A percentile compares a stretch with the other conserved stretches of the same genome.
These are phyloP conservation scores for Isoetes engelmannii DNA, from an alignment of 83 land plant genomes.

Conservation along the genomic window DNA sequence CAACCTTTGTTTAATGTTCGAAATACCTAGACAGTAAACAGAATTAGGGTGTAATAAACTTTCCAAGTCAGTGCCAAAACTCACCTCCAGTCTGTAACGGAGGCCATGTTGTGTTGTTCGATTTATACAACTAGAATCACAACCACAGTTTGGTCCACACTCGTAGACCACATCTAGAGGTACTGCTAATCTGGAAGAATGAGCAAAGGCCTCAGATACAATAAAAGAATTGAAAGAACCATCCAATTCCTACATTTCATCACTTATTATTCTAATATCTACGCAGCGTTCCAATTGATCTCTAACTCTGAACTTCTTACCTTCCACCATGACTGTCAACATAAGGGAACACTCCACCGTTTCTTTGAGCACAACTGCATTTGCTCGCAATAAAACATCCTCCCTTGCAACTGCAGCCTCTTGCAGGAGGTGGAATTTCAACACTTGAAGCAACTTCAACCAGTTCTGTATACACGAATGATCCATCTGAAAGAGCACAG, in stretches of 20 bases:
- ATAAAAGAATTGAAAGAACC: too few species aligned
- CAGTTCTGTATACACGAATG: slow-evolving; percentile 40
- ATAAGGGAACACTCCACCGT: slow-evolving; percentile 61
- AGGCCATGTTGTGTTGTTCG: slow-evolving; percentile 74
- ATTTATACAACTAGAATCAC: slow-evolving; percentile 69
- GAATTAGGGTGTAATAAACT: too few species aligned
- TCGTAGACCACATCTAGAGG: slow-evolving; percentile 83
- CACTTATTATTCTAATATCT: too few species aligned
- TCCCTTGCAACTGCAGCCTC: slow-evolving; percentile 69
- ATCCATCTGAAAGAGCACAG: slow-evolving; percentile 25
- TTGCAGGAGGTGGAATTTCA: slow-evolving; percentile 36
- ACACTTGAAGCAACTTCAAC: slow-evolving; percentile 34
- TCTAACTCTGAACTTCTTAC: too few species aligned
- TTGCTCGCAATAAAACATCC: slow-evolving; percentile 41
- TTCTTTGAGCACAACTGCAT: slow-evolving; percentile 65
- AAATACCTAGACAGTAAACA: slow-evolving; percentile 70
- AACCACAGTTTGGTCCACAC: slow-evolving; percentile 83
- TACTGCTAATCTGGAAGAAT: slow-evolving; percentile 50
- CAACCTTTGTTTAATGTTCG: slow-evolving; percentile 79
- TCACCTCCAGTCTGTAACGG: slow-evolving; percentile 79
- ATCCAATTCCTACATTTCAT: too few species aligned
- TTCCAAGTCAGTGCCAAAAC: too few species aligned
- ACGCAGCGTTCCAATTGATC: too few species aligned
- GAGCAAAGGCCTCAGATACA: neutral
- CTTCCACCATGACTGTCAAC: slow-evolving; percentile 55